A percentile compares a stretch with the other conserved stretches of the same genome.
Conservation (phyloP, 2,329 filamentous ascomycete genomes). For the Cladosporium colombiae region DNA sequence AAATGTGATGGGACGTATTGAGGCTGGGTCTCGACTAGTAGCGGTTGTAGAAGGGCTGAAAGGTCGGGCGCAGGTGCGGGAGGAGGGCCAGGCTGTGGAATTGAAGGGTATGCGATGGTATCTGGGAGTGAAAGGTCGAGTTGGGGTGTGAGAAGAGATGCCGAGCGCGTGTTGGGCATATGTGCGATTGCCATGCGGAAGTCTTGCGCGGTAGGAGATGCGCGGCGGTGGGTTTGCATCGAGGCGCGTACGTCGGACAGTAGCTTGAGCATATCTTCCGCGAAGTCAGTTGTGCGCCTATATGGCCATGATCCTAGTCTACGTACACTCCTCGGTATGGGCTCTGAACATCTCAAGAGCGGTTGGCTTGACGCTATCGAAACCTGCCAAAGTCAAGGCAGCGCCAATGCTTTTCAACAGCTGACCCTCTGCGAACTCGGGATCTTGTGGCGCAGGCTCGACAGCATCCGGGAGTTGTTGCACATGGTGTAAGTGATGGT, state of each 20-base stretch:
- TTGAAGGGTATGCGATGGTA: slow-evolving; percentile 39
- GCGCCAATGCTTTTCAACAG: slow-evolving; percentile 57
- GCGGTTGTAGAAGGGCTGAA: slow-evolving; percentile 53
- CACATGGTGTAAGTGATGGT: slow-evolving; percentile 24
- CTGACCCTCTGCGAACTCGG: slow-evolving; percentile 55
- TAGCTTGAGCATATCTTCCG: slow-evolving; percentile 52
- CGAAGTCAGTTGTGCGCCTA: slow-evolving; percentile 36
- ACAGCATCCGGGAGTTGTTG: slow-evolving; percentile 33
- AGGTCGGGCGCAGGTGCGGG: slow-evolving; percentile 46
- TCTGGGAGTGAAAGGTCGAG: slow-evolving; percentile 41
- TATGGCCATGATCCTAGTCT: slow-evolving; percentile 26
- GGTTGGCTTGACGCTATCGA: slow-evolving; percentile 55
- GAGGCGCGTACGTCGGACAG: slow-evolving; percentile 56
- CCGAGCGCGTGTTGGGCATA: slow-evolving; percentile 37
- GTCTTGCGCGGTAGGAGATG: slow-evolving; percentile 58
- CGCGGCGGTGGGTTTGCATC: slow-evolving; percentile 59
- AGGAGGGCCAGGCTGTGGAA: slow-evolving; percentile 44
- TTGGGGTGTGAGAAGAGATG: slow-evolving; percentile 44
- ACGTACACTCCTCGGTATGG: slow-evolving; percentile 54
- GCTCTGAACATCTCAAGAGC: slow-evolving; percentile 59
- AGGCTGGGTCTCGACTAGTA: slow-evolving; percentile 51
- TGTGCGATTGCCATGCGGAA: slow-evolving; percentile 55
- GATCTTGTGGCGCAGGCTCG: slow-evolving; percentile 48
- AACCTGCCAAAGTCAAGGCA: slow-evolving; percentile 54
- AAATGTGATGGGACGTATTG: slow-evolving; percentile 62